A percentile compares a stretch with the other conserved stretches of the same genome.
Evolutionary conservation across 495 filamentous ascomycete genomes (phyloP).

Genomic region (Apodospora peruviana): DNA sequence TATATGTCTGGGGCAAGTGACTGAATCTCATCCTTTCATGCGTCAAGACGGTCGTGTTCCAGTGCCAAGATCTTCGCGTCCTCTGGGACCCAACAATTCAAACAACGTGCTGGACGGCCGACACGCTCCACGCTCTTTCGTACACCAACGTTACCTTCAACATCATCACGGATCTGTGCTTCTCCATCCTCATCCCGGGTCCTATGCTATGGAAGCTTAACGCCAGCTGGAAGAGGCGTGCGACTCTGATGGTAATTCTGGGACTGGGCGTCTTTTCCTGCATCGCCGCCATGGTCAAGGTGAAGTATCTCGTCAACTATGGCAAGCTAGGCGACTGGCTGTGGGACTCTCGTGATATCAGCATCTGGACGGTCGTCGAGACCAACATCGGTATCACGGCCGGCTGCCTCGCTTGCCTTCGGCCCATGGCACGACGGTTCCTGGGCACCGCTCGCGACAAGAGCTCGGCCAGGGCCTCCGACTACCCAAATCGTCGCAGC

Average conservation of each 20-base stretch:
- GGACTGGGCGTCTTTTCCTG: conserved; percentile 42
- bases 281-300: conserved; percentile 41
- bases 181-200: conserved; percentile 34
- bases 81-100: conserved; percentile 33
- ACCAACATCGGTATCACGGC: conserved; percentile 18
- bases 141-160: conserved; percentile 37
- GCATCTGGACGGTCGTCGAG: conserved; percentile 18
- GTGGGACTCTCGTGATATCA: conserved; percentile 32
- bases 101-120: conserved; percentile 28
- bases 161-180: conserved; percentile 37
- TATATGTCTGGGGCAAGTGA: too few species aligned
- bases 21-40: background rate
- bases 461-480: background rate
- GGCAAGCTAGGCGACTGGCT: conserved; percentile 38
- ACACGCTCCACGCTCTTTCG: conserved; percentile 25
- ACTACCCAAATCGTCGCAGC: background rate
- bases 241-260: conserved; percentile 36
- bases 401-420: conserved; percentile 13
- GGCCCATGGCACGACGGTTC: conserved; percentile 14
- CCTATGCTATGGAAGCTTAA: conserved; percentile 42
- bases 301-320: conserved; percentile 31
- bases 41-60: conserved; percentile 19
- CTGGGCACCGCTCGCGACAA: conserved; percentile 15
- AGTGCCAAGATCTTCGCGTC: conserved; percentile 20
- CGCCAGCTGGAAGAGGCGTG: conserved; percentile 34